phyloP scores from a whole-genome alignment of 1,139 yeast genomes.

The Blastobotrys arbuscula region DNA sequence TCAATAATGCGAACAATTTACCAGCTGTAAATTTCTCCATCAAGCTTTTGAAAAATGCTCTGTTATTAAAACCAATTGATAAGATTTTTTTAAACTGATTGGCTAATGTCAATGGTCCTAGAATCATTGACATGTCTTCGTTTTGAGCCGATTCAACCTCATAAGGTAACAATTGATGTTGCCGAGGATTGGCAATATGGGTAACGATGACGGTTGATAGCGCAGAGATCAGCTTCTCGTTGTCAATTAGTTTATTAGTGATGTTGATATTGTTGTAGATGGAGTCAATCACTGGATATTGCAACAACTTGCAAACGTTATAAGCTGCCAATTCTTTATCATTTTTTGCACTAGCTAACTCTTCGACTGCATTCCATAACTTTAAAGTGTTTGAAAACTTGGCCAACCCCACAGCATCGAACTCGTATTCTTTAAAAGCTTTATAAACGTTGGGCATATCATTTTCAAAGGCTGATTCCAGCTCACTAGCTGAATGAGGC shows the following conservation, averaged over 20 bases:
- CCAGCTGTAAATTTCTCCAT: background rate
- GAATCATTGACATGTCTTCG: background rate
- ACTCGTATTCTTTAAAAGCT: background rate
- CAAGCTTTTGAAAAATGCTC: background rate
- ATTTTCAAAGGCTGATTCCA: background rate
- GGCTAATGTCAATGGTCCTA: conserved; percentile 5
- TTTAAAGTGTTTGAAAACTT: background rate
- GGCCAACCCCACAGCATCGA: background rate
- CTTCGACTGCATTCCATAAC: conserved; percentile 1
- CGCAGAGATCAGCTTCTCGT: background rate
- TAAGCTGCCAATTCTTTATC: background rate
- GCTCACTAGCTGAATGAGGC: conserved; percentile 1
- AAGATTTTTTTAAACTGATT: background rate
- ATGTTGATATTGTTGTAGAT: conserved; percentile 1
- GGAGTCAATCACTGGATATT: background rate
- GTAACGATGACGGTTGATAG: background rate
- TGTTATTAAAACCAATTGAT: background rate
- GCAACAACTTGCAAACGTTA: conserved; percentile 1
- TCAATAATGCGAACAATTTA: background rate
- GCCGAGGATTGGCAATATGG: conserved; percentile 7
- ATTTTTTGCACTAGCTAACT: background rate
- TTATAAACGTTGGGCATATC: background rate
- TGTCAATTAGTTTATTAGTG: background rate
- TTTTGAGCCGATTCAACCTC: background rate
- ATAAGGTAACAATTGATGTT: conserved; percentile 1